Base-by-base conservation (phyloP, 352 stramenopile genomes). In the Globisporangium lucens region DNA sequence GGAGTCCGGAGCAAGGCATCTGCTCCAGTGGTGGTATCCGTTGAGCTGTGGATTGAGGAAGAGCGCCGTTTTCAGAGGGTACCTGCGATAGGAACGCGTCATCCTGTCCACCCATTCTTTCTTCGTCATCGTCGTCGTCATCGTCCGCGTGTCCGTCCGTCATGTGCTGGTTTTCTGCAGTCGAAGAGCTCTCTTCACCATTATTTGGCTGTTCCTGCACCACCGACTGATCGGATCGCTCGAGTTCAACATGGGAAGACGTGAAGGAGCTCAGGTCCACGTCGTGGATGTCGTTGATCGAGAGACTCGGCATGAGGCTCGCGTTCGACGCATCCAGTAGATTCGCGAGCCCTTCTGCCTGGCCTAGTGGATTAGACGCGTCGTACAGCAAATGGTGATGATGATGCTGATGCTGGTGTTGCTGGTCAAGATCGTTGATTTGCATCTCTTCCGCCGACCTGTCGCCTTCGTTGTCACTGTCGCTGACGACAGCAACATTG, bases 261-360 rank as follows among this genome's bases (percentile, higher is more conserved):
- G 78, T 67, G 53, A 88, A 85, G 1, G 76, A 56, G 15, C 72
- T 79, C 29, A 90, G 47, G 35, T 90, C 82, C 15, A 89, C 80
- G 27, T 87, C 79, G 68, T 85, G 70, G 52, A 89, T 89, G 61
- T 89, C 81, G 29, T 67, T 69, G 60, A 89, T 88, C 12, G 79
- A 87, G 61, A 89, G 69, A 73, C 70, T 71, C 36, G 79, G 76
- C 69, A 87, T 75, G 30, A 89, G 66, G 4, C 64, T 69, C 35
- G 69, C 65, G 53, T 68, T 66, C 0, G 74, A 83, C 55, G 74
- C 74, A 46, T 80, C 72, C 2, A 78, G 51, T 0, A 76, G 52
- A 24, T 66, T 71, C 29, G 56, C 56, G 57, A 63, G 47, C 1
- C 73, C 62, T 12, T 82, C 74, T 4, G 63, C 4, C 4, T 71